Conservation (phyloP, 2,329 filamentous ascomycete genomes). For the Paracamarosporium sp. region DNA sequence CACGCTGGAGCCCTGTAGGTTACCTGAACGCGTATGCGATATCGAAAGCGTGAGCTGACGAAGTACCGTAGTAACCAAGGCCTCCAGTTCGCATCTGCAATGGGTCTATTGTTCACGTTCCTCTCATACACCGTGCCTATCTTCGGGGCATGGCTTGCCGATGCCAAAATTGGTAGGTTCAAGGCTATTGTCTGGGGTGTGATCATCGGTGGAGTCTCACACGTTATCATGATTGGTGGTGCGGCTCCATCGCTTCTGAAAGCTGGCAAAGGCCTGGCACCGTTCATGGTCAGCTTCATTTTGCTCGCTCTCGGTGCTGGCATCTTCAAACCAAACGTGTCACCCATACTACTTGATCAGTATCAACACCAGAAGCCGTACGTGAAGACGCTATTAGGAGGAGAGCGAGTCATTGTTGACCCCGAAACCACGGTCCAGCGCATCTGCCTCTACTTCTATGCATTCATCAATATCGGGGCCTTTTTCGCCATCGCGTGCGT, state of each 20-base stretch:
- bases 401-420: slow-evolving; percentile 74
- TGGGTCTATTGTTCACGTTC: slow-evolving; percentile 63
- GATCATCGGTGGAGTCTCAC: slow-evolving; percentile 47
- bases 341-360: slow-evolving; percentile 55
- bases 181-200: slow-evolving; percentile 48
- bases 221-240: slow-evolving; percentile 42
- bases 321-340: slow-evolving; percentile 51
- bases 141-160: slow-evolving; percentile 50
- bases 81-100: slow-evolving; percentile 59
- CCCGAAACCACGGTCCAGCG: slow-evolving; percentile 71
- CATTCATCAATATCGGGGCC: slow-evolving; percentile 58
- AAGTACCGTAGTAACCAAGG: slow-evolving; percentile 54
- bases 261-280: slow-evolving; percentile 42
- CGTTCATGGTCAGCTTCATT: slow-evolving; percentile 50
- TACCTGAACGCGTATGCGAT: neutral
- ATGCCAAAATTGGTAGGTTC: slow-evolving; percentile 51
- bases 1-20: slow-evolving; percentile 60
- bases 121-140: slow-evolving; percentile 66
- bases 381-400: slow-evolving; percentile 53
- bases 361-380: slow-evolving; percentile 51
- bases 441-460: slow-evolving; percentile 56
- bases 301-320: slow-evolving; percentile 36
- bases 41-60: neutral
- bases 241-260: slow-evolving; percentile 51
- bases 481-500: slow-evolving; percentile 46